A percentile compares a stretch with the other conserved stretches of the same genome.
phyloP scores from a whole-genome alignment of 495 filamentous ascomycete species.

The Ramalina intermedia region DNA sequence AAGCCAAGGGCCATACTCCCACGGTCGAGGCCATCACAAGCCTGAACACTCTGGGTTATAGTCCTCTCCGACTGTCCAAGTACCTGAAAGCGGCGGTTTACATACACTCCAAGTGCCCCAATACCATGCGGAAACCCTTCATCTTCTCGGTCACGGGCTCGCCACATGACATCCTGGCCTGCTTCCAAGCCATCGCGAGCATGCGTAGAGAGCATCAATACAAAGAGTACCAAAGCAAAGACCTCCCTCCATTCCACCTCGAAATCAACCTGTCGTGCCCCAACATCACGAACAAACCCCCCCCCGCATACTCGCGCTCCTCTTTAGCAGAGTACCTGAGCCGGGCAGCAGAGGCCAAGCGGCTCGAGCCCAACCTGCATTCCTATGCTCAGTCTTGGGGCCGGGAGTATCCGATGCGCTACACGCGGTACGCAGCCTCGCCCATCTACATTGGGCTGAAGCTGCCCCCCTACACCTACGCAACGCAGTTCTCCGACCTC shows the following conservation, averaged over 20 bases:
- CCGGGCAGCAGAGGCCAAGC: constrained; percentile 15
- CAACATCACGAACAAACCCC: constrained; percentile 50
- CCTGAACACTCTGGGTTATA: constrained; percentile 31
- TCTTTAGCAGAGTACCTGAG: constrained; percentile 35
- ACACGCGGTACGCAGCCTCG: background rate
- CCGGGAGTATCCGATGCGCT: too few relatives aligned
- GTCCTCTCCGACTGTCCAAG: constrained; percentile 19
- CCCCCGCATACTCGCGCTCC: constrained; percentile 44
- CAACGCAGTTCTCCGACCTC: constrained; percentile 40
- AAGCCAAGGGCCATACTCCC: background rate
- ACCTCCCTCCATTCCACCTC: constrained; percentile 25
- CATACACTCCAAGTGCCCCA: constrained; percentile 6
- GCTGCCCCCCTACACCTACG: constrained; percentile 55
- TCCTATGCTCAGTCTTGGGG: too few relatives aligned
- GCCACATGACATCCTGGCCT: constrained; percentile 29
- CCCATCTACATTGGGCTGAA: constrained; percentile 45
- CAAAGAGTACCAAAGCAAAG: too few relatives aligned
- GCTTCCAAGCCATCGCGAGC: constrained; percentile 23
- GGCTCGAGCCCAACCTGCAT: background rate
- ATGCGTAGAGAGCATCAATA: background rate
- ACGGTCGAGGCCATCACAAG: constrained; percentile 16
- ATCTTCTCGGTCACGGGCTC: constrained; percentile 58
- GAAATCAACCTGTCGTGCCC: constrained; percentile 65
- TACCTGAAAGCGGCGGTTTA: constrained; percentile 21
- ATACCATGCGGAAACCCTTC: constrained; percentile 32